Percentiles rank a stretch among this genome's conserved stretches.
Conservation (phyloP, 768 basidiomycete genomes). For the Tylopilus rubrobrunneus region DNA sequence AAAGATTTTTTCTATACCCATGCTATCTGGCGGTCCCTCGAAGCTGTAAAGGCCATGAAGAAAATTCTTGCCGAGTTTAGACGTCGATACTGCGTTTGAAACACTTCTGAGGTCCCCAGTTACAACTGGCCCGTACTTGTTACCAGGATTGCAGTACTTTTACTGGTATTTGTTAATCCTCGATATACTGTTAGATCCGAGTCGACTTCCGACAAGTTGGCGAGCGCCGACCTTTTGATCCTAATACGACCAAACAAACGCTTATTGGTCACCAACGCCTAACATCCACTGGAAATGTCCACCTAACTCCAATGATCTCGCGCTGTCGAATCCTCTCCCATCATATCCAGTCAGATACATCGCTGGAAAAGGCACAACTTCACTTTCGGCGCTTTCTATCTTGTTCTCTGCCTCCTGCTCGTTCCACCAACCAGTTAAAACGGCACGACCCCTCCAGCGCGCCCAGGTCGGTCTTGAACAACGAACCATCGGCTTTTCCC, state of each 20-base stretch:
- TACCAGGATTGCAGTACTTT: too few species aligned
- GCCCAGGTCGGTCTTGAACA: background rate
- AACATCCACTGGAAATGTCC: background rate
- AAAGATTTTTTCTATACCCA: too few species aligned
- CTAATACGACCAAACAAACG: background rate
- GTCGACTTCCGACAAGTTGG: too few species aligned
- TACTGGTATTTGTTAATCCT: too few species aligned
- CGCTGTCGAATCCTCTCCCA: constrained; percentile 17
- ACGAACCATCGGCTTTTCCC: background rate
- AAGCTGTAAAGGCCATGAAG: too few species aligned
- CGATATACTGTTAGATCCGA: too few species aligned
- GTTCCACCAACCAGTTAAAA: background rate
- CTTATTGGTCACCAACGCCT: background rate
- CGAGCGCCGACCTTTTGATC: constrained; percentile 15
- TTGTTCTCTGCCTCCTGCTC: background rate
- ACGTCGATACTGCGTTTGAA: too few species aligned
- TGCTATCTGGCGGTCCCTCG: too few species aligned
- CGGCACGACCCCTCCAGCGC: background rate
- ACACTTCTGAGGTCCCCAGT: too few species aligned
- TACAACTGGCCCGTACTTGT: too few species aligned
- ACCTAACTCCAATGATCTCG: constrained; percentile 18
- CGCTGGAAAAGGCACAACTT: constrained; percentile 17
- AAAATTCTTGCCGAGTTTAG: too few species aligned
- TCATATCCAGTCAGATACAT: constrained; percentile 11
- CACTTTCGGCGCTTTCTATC: constrained; percentile 19